Evolutionary conservation across 2,329 filamentous ascomycete species (phyloP).

Genomic region (Dactylellina parvicollis): DNA sequence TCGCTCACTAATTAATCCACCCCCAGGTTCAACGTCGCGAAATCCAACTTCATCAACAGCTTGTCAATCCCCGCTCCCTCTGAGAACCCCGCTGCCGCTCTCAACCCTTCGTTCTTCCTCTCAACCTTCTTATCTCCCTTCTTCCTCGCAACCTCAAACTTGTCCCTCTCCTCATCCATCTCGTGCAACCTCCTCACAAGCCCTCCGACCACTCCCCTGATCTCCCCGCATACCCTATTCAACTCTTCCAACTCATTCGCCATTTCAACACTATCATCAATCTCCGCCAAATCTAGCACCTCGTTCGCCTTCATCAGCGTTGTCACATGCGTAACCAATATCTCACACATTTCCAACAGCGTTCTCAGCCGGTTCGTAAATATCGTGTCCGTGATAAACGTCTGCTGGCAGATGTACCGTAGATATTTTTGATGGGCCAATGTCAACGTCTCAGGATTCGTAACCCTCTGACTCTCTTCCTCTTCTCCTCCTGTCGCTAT

Average conservation of each 20-base stretch:
- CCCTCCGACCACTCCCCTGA: slow-evolving; percentile 53
- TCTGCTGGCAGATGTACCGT: slow-evolving; percentile 51
- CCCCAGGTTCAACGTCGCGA: slow-evolving; percentile 53
- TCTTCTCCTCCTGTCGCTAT: slow-evolving; percentile 1
- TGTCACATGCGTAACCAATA: slow-evolving; percentile 55
- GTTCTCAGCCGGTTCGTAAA: slow-evolving; percentile 56
- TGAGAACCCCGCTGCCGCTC: slow-evolving; percentile 41
- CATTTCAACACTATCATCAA: slow-evolving; percentile 34
- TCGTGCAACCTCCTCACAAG: slow-evolving; percentile 56
- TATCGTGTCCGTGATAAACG: slow-evolving; percentile 56
- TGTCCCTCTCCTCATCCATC: slow-evolving; percentile 58
- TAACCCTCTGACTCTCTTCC: slow-evolving; percentile 31
- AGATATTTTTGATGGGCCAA: slow-evolving; percentile 49
- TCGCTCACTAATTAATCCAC: not conserved
- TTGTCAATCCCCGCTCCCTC: slow-evolving; percentile 57
- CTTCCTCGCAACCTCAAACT: slow-evolving; percentile 43
- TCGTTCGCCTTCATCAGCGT: slow-evolving; percentile 50
- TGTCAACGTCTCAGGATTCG: slow-evolving; percentile 50
- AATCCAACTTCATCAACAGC: slow-evolving; percentile 58
- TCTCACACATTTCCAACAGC: slow-evolving; percentile 54
- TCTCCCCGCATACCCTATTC: slow-evolving; percentile 53
- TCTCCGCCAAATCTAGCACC: slow-evolving; percentile 54
- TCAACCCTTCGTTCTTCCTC: slow-evolving; percentile 21
- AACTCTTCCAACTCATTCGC: slow-evolving; percentile 41
- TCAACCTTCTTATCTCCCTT: slow-evolving; percentile 29